Conservation (phyloP, 345 rosid genomes). For the Eucalyptus sp. region DNA sequence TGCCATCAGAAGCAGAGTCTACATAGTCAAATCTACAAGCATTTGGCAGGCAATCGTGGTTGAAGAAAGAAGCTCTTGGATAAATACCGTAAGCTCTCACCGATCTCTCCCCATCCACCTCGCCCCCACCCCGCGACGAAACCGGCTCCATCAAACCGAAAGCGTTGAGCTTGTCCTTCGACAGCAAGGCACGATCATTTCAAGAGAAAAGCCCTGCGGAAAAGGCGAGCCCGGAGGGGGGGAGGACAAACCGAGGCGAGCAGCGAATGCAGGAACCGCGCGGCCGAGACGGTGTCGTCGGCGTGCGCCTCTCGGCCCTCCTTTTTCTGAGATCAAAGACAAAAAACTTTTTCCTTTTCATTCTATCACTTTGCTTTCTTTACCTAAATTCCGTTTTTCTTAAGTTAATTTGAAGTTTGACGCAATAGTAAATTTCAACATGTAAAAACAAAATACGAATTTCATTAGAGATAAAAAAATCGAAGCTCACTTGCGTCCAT, state of each 20-base stretch:
- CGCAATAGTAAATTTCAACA: too few relatives aligned
- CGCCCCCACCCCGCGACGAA: not conserved
- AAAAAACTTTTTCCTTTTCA: too few relatives aligned
- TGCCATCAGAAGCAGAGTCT: constrained; percentile 24
- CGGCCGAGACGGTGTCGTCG: constrained; percentile 17
- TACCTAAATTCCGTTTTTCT: too few relatives aligned
- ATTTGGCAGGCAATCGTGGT: constrained; percentile 92
- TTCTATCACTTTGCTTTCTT: too few relatives aligned
- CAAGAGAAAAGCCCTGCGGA: constrained; percentile 12
- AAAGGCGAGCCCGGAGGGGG: constrained; percentile 1
- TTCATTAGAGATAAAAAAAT: too few relatives aligned
- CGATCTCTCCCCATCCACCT: constrained; percentile 24
- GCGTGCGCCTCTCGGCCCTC: not conserved
- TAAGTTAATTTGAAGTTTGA: too few relatives aligned
- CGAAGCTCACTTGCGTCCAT: too few relatives aligned
- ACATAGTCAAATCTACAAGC: constrained; percentile 87
- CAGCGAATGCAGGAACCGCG: constrained; percentile 40
- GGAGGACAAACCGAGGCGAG: constrained; percentile 42
- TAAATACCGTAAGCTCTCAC: constrained; percentile 78
- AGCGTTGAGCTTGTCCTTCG: constrained; percentile 64
- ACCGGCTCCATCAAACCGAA: constrained; percentile 83
- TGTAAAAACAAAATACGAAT: too few relatives aligned
- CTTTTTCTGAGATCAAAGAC: too few relatives aligned
- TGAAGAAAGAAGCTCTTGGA: constrained; percentile 61
- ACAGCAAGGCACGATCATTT: constrained; percentile 40